Base-by-base conservation (phyloP, 164 flowering plant genomes). In the Malania oleifera region DNA sequence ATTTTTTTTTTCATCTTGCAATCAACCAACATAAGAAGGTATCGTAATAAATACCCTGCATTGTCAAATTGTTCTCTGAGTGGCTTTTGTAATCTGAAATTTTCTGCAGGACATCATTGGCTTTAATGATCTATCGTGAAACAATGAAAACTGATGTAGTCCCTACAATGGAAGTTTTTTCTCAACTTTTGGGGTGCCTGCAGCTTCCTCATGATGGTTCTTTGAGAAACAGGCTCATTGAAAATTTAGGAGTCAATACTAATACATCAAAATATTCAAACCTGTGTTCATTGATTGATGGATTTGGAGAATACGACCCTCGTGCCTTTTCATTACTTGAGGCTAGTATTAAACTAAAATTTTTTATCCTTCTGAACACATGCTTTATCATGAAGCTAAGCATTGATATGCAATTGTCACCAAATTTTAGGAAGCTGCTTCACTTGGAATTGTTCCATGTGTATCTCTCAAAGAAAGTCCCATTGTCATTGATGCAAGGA, bases 291-390 rank as follows among this genome's bases (percentile, higher is more conserved):
- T 55, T 89, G 71, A 58, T 89, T 43, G 89, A 89, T 69, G 98
- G 98, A 57, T 92, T 92, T 74, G 96, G 89, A 54, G 93, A 89
- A 70, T 92, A 86, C 59, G 96, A 89, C 53, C 83, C 93, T 56
- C 85, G 93, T 64, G 84, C 98, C 20, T 82, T 87, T 67, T 85
- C 96, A 56, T 61, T 92, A 68, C 73, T 89, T 52, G 91, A 92
- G 98, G 96, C 87, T 15, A 57, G 83, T 64, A 24, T 23, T 29
- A 25, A 64, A 22, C 59, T 69, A 23, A 56, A 38, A 0, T 27
- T 3, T 41, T 35, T 35, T 15, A 27, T 20, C 54, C 53, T 56
- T 41, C 26, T 44, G 8, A 52, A 10, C 24, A 39, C 3, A 2
- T 48, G 19, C 20, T 24, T 40, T 51, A 13, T 27, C 37, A 15